These are phyloP conservation scores for Pseudogymnoascus sp. DNA, from an alignment of 2,329 filamentous ascomycete species.

Conservation along the genomic window DNA sequence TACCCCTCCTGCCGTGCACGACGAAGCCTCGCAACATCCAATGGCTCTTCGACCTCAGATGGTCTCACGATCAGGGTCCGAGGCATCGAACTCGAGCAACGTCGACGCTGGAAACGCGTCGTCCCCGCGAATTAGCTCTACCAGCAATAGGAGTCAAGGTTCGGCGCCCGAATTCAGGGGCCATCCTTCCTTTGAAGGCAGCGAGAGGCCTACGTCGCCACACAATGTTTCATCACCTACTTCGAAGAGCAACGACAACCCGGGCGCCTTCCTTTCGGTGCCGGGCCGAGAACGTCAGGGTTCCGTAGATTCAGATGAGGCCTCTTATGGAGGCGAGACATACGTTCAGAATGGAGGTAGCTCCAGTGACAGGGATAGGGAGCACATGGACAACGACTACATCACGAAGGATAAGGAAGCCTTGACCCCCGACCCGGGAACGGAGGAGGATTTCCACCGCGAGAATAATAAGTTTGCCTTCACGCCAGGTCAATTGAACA, in stretches of 20 bases:
- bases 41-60: conserved; percentile 30
- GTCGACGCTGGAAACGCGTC: conserved; percentile 4
- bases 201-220: conserved; percentile 55
- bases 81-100: background rate
- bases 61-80: conserved; percentile 12
- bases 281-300: conserved; percentile 55
- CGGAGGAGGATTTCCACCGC: conserved; percentile 59
- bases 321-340: conserved; percentile 32
- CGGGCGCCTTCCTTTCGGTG: conserved; percentile 50
- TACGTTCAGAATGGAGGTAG: conserved; percentile 31
- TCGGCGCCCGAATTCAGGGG: conserved; percentile 39
- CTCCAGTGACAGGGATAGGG: conserved; percentile 28
- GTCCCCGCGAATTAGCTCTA: background rate
- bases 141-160: conserved; percentile 21
- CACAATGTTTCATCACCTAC: conserved; percentile 60
- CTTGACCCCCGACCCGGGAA: conserved; percentile 54
- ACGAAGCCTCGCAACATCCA: conserved; percentile 26
- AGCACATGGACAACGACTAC: conserved; percentile 32
- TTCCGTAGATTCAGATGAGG: conserved; percentile 54
- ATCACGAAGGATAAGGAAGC: conserved; percentile 43
- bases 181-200: conserved; percentile 49
- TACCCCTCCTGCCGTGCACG: conserved; percentile 23
- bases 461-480: conserved; percentile 65
- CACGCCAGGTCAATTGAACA: conserved; percentile 63
- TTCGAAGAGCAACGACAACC: conserved; percentile 39